A percentile compares a stretch with the other conserved stretches of the same genome.
Evolutionary conservation across 202 grass and related monocot species (phyloP).

Genomic region (Saccharum hybrid): DNA sequence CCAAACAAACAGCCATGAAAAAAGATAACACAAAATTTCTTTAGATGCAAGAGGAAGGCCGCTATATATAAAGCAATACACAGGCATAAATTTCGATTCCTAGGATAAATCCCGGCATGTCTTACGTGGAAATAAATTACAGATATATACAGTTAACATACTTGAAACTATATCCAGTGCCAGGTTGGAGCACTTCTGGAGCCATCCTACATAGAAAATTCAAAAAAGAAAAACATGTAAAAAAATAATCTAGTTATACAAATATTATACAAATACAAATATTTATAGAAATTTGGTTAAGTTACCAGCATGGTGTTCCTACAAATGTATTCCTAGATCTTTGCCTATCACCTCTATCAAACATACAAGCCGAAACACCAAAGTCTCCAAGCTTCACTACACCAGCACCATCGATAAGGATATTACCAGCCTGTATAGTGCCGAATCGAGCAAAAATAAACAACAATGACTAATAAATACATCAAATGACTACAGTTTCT

Average conservation of each 20-base stretch:
- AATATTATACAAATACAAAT: not conserved
- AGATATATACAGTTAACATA: conserved; percentile 58
- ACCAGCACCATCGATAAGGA: conserved; percentile 89
- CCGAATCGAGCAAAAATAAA: conserved; percentile 42
- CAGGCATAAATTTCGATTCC: conserved; percentile 3
- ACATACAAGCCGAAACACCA: conserved; percentile 97
- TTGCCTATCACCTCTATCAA: conserved; percentile 98
- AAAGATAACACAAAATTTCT: not conserved
- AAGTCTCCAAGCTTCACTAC: conserved; percentile 96
- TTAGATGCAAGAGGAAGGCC: not conserved
- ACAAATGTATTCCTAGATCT: conserved; percentile 97
- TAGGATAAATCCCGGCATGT: conserved; percentile 21
- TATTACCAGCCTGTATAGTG: conserved; percentile 83
- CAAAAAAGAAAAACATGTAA: conserved; percentile 31
- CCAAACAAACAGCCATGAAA: not conserved
- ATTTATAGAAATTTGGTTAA: conserved; percentile 13
- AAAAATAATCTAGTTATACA: not conserved
- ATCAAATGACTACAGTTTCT: conserved; percentile 19
- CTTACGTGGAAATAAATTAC: not conserved
- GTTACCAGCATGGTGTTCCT: conserved; percentile 98
- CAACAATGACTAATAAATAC: not conserved
- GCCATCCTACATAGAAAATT: conserved; percentile 86
- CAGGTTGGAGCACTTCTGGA: conserved; percentile 96
- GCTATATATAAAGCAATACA: not conserved
- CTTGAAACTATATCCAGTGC: conserved; percentile 97